Evolutionary conservation across 1,284 basidiomycete genomes (phyloP), one percentile per base, ranked within the genome.

Genomic region (Earliella scabrosa): DNA sequence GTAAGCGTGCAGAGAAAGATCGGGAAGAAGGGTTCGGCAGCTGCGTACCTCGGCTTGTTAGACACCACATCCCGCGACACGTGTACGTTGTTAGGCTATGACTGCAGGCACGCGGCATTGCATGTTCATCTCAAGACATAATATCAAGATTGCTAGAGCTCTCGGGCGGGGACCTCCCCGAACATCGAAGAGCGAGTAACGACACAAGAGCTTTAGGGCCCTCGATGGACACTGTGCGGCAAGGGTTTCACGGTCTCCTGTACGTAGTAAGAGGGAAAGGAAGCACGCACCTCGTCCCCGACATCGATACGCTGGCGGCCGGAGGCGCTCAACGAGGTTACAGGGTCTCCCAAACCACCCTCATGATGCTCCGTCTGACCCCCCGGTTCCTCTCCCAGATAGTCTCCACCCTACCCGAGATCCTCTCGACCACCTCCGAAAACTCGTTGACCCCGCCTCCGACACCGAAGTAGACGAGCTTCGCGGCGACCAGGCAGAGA

Each of bases 381-480:
- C 54, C 54, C n/a, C 27, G 35, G 45, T n/a, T 44, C 31, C 38
- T 51, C 41, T 51, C 54, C 49, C 49, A 51, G 23, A 56, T 36
- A 4, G 54, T 51, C 45, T 51, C 21, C 36, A 56, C 54, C 11
- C 10, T 35, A 2, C 43, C 44, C 14, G 24, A 27, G 0, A 31
- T 20, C 32, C 18, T 21, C n/a, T 43, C 47, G 14, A 56, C 45
- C 8, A 31, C 54, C 1, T 40, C 38, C 11, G 47, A 29, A 69
- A 99, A 97, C 55, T 90, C 88, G 21, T 83, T 75, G 9, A 95
- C 79, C 0, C 95, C 93, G 0, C 96, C 96, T 0, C 97, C 97
- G 3, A 98, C 95, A 16, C 97, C 97, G 74, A 98, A 98, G 71
- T 99, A 98, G 26, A 98, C 76, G 10, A 94, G 81, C 74, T 96